These are phyloP conservation scores for Halenospora varia DNA, from an alignment of 495 filamentous ascomycete genomes.

Conservation along the genomic window DNA sequence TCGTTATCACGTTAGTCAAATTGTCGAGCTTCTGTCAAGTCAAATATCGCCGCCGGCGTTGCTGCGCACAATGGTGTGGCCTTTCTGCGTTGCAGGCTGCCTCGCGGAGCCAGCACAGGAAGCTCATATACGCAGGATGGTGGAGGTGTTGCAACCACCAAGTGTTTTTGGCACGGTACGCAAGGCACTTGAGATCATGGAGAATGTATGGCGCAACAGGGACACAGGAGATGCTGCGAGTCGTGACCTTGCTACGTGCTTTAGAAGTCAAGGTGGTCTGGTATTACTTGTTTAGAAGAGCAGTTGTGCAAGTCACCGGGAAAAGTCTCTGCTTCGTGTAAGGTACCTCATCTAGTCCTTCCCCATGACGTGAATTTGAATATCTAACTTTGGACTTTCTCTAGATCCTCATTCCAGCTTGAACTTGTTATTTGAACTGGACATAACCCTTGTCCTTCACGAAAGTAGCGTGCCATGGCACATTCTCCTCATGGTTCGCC, in stretches of 20 bases:
- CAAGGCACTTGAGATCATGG: constrained; percentile 29
- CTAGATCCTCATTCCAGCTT: too few species aligned
- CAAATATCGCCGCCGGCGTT: constrained; percentile 20
- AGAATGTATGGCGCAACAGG: constrained; percentile 21
- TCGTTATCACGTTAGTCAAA: too few species aligned
- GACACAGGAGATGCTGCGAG: not conserved
- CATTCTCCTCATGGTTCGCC: constrained; percentile 8
- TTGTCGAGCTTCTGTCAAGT: too few species aligned
- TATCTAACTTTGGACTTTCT: too few species aligned
- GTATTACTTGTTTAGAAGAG: not conserved
- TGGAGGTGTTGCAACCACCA: constrained; percentile 18
- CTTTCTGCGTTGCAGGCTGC: constrained; percentile 31
- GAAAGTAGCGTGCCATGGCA: constrained; percentile 17
- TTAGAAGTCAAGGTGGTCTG: not conserved
- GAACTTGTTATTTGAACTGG: constrained; percentile 20
- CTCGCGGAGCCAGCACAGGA: constrained; percentile 26
- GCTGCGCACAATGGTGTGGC: constrained; percentile 31
- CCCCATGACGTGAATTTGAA: too few species aligned
- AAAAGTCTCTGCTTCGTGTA: too few species aligned
- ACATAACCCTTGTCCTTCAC: constrained; percentile 15
- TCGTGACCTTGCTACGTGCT: not conserved
- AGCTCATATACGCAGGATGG: constrained; percentile 22
- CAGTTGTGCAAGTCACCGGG: too few species aligned
- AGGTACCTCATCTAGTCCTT: too few species aligned
- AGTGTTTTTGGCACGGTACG: constrained; percentile 25